These are phyloP conservation scores for Xylariales sp. DNA, from an alignment of 2,329 filamentous ascomycete genomes.

Conservation along the genomic window DNA sequence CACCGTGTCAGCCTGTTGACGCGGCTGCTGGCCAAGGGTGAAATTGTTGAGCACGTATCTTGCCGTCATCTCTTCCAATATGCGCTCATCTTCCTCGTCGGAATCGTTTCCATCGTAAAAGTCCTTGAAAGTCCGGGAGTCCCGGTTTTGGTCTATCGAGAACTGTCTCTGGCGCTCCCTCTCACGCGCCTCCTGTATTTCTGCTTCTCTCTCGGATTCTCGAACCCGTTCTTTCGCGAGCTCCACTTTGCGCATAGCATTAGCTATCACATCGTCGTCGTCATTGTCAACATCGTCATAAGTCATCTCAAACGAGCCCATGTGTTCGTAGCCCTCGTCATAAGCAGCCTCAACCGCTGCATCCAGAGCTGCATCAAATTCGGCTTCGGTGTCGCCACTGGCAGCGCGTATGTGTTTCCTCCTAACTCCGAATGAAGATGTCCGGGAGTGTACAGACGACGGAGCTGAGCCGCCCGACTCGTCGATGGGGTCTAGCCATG, in stretches of 20 bases:
- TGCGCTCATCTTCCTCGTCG: conserved; percentile 65
- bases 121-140: conserved; percentile 40
- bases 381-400: conserved; percentile 75
- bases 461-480: conserved; percentile 78
- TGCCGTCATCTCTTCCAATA: conserved; percentile 82
- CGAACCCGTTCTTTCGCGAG: conserved; percentile 70
- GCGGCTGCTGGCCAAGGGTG: conserved; percentile 64
- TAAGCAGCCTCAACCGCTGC: conserved; percentile 96
- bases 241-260: conserved; percentile 63
- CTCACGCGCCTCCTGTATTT: conserved; percentile 56
- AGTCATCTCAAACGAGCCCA: conserved; percentile 42
- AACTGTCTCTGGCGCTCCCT: conserved; percentile 48
- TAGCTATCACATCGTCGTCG: conserved; percentile 42
- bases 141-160: conserved; percentile 20
- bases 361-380: conserved; percentile 91
- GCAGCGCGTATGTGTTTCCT: conserved; percentile 64
- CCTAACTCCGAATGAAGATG: conserved; percentile 64
- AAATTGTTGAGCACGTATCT: conserved; percentile 82
- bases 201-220: conserved; percentile 66
- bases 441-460: conserved; percentile 76
- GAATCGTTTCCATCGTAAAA: conserved; percentile 61
- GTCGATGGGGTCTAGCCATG: conserved; percentile 92
- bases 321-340: conserved; percentile 81
- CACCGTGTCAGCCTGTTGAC: conserved; percentile 51
- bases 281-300: conserved; percentile 30